Percentiles rank a stretch among this genome's conserved stretches.
Evolutionary conservation across 2,329 filamentous ascomycete genomes (phyloP).

Genomic region (Hypoxylon sp.): DNA sequence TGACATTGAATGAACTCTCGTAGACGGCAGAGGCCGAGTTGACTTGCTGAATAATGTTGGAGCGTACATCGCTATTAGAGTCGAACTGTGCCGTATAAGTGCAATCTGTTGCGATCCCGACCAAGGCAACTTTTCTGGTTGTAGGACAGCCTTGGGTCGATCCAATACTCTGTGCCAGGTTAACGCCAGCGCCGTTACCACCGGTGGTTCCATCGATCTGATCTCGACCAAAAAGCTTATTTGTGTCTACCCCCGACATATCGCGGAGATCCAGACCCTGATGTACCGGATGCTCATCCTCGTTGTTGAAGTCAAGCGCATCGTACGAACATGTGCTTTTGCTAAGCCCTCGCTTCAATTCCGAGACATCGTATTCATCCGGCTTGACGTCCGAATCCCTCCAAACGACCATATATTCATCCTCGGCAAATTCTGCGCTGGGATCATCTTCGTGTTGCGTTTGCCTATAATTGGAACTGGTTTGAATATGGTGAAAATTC

Average conservation of each 20-base stretch:
- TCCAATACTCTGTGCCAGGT: constrained; percentile 83
- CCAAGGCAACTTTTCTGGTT: constrained; percentile 89
- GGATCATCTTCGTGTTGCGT: constrained; percentile 82
- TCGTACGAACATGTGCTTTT: constrained; percentile 78
- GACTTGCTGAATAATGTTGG: constrained; percentile 85
- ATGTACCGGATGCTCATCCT: constrained; percentile 77
- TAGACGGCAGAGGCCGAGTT: constrained; percentile 90
- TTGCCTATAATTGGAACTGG: constrained; percentile 77
- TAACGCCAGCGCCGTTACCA: constrained; percentile 83
- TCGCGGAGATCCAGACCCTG: constrained; percentile 63
- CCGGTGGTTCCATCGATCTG: constrained; percentile 76
- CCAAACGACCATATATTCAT: constrained; percentile 91
- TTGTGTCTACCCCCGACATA: constrained; percentile 72
- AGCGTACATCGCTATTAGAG: constrained; percentile 71
- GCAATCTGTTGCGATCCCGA: constrained; percentile 95
- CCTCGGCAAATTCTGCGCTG: constrained; percentile 64
- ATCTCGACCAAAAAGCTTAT: constrained; percentile 79
- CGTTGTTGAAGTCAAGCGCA: constrained; percentile 81
- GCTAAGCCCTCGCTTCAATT: constrained; percentile 71
- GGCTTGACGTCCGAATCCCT: constrained; percentile 85
- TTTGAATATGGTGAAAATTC: constrained; percentile 89
- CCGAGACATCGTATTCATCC: constrained; percentile 59
- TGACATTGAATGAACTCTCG: constrained; percentile 94
- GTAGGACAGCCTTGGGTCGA: constrained; percentile 85
- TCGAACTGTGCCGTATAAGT: constrained; percentile 83